A percentile compares a stretch with the other conserved stretches of the same genome.
These are phyloP conservation scores for Candida patagonica DNA, from an alignment of 805 yeast species.

Conservation along the genomic window DNA sequence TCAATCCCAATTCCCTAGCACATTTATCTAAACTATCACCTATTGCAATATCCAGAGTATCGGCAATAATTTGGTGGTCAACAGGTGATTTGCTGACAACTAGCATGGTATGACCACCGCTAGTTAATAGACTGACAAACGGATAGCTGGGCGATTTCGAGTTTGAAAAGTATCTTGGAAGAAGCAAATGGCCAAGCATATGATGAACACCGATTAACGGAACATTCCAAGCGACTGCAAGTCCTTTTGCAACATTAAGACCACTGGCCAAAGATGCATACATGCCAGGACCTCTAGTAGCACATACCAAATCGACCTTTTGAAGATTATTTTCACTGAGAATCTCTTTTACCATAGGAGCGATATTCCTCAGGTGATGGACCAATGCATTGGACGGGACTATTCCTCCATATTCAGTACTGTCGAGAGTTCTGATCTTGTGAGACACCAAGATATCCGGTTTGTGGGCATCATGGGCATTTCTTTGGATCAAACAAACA, in stretches of 20 bases:
- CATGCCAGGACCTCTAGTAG: constrained; percentile 97
- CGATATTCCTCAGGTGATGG: constrained; percentile 61
- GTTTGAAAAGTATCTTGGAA: constrained; percentile 43
- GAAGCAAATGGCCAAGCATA: constrained; percentile 84
- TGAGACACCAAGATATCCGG: constrained; percentile 50
- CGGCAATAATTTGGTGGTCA: constrained; percentile 63
- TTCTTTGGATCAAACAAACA: constrained; percentile 62
- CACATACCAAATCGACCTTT: constrained; percentile 62
- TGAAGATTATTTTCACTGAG: constrained; percentile 26
- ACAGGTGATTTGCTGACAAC: constrained; percentile 53
- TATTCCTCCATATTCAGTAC: constrained; percentile 67
- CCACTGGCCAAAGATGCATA: constrained; percentile 79
- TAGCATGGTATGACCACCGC: constrained; percentile 93
- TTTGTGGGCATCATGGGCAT: constrained; percentile 15
- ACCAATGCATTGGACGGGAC: constrained; percentile 76
- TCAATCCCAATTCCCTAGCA: constrained; percentile 72
- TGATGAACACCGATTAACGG: constrained; percentile 91
- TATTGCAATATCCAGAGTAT: constrained; percentile 80
- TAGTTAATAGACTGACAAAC: constrained; percentile 65
- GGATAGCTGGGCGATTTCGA: constrained; percentile 41
- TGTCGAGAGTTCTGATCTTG: constrained; percentile 55
- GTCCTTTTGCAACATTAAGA: constrained; percentile 74
- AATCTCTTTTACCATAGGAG: constrained; percentile 39
- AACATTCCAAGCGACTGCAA: constrained; percentile 63
- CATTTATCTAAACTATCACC: constrained; percentile 94